These are phyloP conservation scores for Mycena galopus DNA, from an alignment of 768 basidiomycete species.

Conservation along the genomic window DNA sequence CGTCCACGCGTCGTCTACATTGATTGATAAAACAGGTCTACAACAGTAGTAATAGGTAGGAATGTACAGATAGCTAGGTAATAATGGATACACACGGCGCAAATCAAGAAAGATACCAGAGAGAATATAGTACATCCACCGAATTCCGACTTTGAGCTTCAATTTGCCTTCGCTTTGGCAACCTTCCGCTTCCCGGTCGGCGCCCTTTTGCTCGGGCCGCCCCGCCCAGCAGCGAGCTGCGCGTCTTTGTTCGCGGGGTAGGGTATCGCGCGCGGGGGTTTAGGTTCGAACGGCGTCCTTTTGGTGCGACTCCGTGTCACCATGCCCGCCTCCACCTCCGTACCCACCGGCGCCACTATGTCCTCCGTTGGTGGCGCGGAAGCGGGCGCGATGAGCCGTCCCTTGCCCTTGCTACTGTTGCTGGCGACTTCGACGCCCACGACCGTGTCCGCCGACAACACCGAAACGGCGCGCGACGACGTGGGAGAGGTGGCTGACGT, in stretches of 20 bases:
- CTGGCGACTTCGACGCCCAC: constrained; percentile 44
- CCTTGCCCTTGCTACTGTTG: constrained; percentile 37
- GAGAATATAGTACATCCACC: constrained; percentile 1
- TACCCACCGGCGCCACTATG: constrained; percentile 26
- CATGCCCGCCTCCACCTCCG: constrained; percentile 10
- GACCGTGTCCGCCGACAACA: constrained; percentile 54
- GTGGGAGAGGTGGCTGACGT: background rate
- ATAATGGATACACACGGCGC: background rate
- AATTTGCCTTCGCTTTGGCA: constrained; percentile 40
- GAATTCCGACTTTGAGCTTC: background rate
- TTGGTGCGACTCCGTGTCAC: constrained; percentile 32
- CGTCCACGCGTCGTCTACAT: constrained; percentile 7
- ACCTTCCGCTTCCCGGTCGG: constrained; percentile 44
- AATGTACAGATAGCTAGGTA: background rate
- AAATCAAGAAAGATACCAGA: constrained; percentile 17
- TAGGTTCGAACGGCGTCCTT: background rate
- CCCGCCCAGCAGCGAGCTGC: constrained; percentile 26
- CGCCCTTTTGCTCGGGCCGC: constrained; percentile 8
- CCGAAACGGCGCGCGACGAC: constrained; percentile 52
- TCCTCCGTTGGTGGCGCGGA: background rate
- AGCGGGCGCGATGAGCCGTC: constrained; percentile 30
- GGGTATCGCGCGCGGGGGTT: constrained; percentile 3
- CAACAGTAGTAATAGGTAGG: too few relatives aligned
- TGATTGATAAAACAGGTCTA: background rate
- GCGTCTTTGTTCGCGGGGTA: constrained; percentile 18